Base-by-base conservation (phyloP, 257 asterid genomes). In the Leonotis leonurus region DNA sequence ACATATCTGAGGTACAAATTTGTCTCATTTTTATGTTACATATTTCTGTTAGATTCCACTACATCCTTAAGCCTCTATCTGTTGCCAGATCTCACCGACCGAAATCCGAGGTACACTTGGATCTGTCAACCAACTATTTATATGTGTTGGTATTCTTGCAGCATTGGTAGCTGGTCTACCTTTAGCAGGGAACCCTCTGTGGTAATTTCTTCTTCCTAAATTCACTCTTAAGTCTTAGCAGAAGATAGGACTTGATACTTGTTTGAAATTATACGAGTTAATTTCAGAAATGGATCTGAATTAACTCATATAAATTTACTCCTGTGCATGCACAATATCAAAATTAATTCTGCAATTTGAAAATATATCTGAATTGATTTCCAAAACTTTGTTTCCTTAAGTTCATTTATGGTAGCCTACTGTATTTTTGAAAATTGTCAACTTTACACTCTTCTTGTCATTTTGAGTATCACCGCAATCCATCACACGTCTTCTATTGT, bases 91-190 rank as follows among this genome's bases (percentile, higher is more conserved):
- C 70, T 78, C 98, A 26, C 98, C 98, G 21, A 89, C 97, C 32
- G 98, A 91, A 83, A 85, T 88, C 65, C 95, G 98, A 36, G 97
- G 97, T 27, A 80, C 92, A 14, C 96, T 91, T 63, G 98, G 98
- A 62, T 79, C 98, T 24, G 92, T 86, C 80, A 91, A 91, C 76
- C 98, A 91, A 75, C 75, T 91, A 27, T 91, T 84, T 68, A 83
- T 91, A 61, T 91, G 98, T 71, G 60, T 91, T 26, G 98, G 98
- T 56, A 83, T 91, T 75, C 97, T 91, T 60, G 97, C 80, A 46
- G 97, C 98, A 39, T 75, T 91, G 70, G 93, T 91, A 37, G 97
- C 86, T 65, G 98, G 98, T 65, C 73, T 91, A 75, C 98, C 97
- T 70, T 80, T 92, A 73, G 95, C 95, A 14, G 84, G 86, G 63